Base-by-base conservation (phyloP, 352 stramenopile genomes). In the Phytophthora lateralis region DNA sequence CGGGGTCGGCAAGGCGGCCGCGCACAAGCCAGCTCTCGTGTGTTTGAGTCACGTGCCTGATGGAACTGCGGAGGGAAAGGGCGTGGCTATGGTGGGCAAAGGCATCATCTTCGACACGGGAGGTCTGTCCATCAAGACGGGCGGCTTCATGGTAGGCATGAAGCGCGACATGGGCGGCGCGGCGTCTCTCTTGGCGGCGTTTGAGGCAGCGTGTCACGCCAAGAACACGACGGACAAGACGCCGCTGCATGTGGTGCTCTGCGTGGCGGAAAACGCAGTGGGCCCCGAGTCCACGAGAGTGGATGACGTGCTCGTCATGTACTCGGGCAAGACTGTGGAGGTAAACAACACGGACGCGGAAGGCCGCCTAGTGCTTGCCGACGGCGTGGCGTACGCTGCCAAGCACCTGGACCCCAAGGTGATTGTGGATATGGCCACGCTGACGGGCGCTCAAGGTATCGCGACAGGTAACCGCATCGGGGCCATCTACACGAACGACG, bases 291-390 rank as follows among this genome's bases (percentile, higher is more conserved):
- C 94, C 7, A 94, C 93, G 44, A 85, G 95, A 38, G 93, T 96
- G n/a, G 95, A 99, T 71, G 94, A 98, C 66, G 92, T 98, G 47
- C 82, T 98, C 38, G 87, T 75, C 20, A 80, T 97, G 64, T 98
- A 98, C 74, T 98, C 89, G 51, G 95, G 93, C 50, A 98, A 98
- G 74, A 98, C 92, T 2, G 95, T 98, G 7, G 96, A 99, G 75
- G 91, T 99, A 64, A 99, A 99, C 80, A 99, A 99, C 73, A 97
- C 87, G 37, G 95, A 99, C 71, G 96, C 96, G 7, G 95, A 99
- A 72, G 95, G 95, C 14, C 80, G 96, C 17, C 75, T 99, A 9
- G 95, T 98, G 15, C 74, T 99, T n/a, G 85, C 69, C 8, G 96
- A 99, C 70, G 95, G 90, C 12, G 93, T 98, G 7, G 93, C 92